Conservation (phyloP, 1,284 basidiomycete genomes). For the Anthracocystis panici-leucophaei region DNA sequence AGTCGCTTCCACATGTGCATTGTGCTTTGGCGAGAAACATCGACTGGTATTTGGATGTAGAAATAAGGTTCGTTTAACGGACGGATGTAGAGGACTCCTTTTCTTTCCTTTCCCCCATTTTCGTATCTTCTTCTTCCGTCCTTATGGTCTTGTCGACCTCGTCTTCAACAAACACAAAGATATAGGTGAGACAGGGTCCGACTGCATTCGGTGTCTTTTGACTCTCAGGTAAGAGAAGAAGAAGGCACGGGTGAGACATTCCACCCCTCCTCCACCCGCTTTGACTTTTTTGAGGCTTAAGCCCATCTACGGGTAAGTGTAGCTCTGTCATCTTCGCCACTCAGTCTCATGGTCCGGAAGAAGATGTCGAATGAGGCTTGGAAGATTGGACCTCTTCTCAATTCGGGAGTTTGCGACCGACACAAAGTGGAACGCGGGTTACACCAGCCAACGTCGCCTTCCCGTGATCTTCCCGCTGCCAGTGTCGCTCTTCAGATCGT, state of each 20-base stretch:
- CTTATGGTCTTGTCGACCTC: neutral
- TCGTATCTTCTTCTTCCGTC: constrained; percentile 1
- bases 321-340: neutral
- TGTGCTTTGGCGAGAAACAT: constrained; percentile 35
- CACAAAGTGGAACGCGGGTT: too few species aligned
- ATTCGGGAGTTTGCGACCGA: too few species aligned
- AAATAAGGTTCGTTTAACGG: constrained; percentile 20
- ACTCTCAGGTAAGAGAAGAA: constrained; percentile 3
- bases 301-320: neutral
- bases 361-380: too few species aligned
- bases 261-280: constrained; percentile 4
- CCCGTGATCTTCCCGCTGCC: too few species aligned
- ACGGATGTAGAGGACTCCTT: constrained; percentile 8
- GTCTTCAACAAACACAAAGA: neutral
- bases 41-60: constrained; percentile 22
- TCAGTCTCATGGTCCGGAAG: neutral
- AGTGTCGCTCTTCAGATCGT: too few species aligned
- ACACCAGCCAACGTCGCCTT: too few species aligned
- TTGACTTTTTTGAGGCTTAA: neutral
- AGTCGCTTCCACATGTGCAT: neutral
- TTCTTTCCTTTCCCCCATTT: constrained; percentile 5
- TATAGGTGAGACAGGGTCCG: constrained; percentile 5
- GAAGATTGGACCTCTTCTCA: too few species aligned
- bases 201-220: constrained; percentile 1
- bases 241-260: constrained; percentile 17